These are phyloP conservation scores for Lotmaria passim DNA, from an alignment of 208 protist species.

Conservation along the genomic window DNA sequence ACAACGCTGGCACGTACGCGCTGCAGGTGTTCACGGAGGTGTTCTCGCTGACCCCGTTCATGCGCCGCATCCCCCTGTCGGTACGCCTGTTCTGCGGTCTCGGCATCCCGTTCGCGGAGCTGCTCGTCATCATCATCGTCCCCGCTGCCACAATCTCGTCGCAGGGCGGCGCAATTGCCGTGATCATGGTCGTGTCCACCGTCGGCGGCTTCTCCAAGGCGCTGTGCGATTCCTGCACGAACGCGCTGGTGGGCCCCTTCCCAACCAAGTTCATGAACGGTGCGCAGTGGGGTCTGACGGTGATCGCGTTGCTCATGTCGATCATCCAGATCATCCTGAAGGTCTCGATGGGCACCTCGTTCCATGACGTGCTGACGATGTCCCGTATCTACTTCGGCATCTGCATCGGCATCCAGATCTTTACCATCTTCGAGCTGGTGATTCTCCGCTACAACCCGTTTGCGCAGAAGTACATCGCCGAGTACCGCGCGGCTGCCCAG, in stretches of 20 bases:
- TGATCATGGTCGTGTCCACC: constrained; percentile 68
- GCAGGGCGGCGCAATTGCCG: constrained; percentile 61
- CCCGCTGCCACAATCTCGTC: constrained; percentile 40
- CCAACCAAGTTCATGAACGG: constrained; percentile 83
- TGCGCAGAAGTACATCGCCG: constrained; percentile 73
- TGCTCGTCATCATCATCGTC: constrained; percentile 69
- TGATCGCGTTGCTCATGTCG: constrained; percentile 66
- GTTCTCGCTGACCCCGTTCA: constrained; percentile 48
- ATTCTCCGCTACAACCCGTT: constrained; percentile 64
- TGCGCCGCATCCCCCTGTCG: constrained; percentile 59
- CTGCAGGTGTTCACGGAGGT: constrained; percentile 63
- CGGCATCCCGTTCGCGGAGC: constrained; percentile 53
- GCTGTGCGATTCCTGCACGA: constrained; percentile 78
- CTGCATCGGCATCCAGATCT: constrained; percentile 55
- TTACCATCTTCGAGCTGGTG: constrained; percentile 48
- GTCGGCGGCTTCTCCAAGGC: constrained; percentile 73
- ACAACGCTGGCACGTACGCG: constrained; percentile 71
- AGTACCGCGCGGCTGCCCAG: constrained; percentile 52
- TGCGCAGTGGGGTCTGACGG: constrained; percentile 68
- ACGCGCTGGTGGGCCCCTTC: constrained; percentile 80
- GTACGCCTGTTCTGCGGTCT: constrained; percentile 60
- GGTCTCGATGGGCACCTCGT: constrained; percentile 58
- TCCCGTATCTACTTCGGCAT: constrained; percentile 84
- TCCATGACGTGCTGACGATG: constrained; percentile 55
- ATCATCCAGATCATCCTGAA: constrained; percentile 79